Evolutionary conservation across 2,329 filamentous ascomycete species (phyloP).

Genomic region (Rhinocladiella similis): DNA sequence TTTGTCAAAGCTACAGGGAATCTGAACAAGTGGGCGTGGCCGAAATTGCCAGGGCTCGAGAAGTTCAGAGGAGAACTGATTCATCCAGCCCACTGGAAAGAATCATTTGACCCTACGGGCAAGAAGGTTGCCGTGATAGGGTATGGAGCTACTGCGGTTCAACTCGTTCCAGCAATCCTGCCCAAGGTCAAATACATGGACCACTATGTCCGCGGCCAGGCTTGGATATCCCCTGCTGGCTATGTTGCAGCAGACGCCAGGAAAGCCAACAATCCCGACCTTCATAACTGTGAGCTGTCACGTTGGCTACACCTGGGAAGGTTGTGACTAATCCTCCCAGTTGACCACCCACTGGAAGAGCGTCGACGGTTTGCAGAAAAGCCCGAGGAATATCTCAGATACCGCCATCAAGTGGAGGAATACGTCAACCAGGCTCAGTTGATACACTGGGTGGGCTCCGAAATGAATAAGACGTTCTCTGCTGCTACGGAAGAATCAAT

Average conservation of each 20-base stretch:
- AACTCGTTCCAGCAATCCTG: slow-evolving; percentile 20
- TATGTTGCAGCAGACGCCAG: no score
- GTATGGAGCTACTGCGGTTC: slow-evolving; percentile 12
- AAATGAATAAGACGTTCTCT: background rate
- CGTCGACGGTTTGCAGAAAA: background rate
- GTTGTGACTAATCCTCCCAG: background rate
- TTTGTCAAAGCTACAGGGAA: no score
- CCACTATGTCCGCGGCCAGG: slow-evolving; percentile 28
- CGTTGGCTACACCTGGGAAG: background rate
- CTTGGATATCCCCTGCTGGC: slow-evolving; percentile 3
- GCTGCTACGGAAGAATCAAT: background rate
- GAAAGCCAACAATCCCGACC: background rate
- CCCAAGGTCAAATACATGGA: slow-evolving; percentile 27
- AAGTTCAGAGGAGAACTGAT: no score
- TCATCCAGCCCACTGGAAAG: no score
- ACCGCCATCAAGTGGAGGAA: slow-evolving; percentile 1
- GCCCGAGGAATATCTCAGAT: background rate
- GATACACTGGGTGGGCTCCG: background rate
- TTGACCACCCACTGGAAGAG: slow-evolving; percentile 6
- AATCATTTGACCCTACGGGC: no score
- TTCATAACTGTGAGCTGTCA: slow-evolving; percentile 1
- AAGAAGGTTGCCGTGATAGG: slow-evolving; percentile 19
- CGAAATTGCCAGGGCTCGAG: no score
- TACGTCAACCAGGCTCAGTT: slow-evolving; percentile 3
- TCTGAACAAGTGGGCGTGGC: no score